Conservation (phyloP, 208 protist genomes). For the Acanthamoeba sp. region DNA sequence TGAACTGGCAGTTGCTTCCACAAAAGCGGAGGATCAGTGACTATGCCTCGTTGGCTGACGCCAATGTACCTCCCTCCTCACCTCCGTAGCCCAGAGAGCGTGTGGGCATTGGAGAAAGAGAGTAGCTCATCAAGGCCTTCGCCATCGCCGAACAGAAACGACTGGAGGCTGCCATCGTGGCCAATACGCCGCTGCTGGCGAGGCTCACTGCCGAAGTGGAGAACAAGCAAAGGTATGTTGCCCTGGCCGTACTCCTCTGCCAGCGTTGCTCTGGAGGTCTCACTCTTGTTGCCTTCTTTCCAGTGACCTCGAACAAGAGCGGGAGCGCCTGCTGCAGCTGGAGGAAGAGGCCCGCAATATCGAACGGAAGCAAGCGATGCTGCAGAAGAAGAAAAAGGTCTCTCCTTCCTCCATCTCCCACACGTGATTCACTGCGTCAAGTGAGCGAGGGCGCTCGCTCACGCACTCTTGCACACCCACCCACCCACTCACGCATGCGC, state of each 20-base stretch:
- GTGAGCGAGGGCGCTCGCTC: neutral
- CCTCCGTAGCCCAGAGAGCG: neutral
- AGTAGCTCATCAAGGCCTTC: no score
- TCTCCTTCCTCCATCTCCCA: neutral
- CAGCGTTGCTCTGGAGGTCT: no score
- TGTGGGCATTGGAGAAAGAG: no score
- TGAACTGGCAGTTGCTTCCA: neutral
- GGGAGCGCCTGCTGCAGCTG: neutral
- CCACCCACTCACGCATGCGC: neutral
- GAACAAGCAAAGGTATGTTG: neutral
- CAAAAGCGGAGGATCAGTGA: neutral
- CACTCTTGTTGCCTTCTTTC: neutral
- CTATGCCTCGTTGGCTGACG: neutral
- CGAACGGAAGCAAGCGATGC: neutral
- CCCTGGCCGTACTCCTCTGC: neutral
- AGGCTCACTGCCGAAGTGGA: conserved; percentile 10
- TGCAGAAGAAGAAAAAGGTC: conserved; percentile 7
- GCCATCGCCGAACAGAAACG: neutral
- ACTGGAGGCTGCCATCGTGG: neutral
- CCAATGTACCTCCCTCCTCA: neutral
- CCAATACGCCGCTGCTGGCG: neutral
- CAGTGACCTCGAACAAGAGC: neutral
- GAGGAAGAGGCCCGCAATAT: neutral
- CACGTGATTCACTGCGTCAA: no score
- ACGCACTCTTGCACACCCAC: neutral